These are phyloP conservation scores for Copromyces sp. DNA, from an alignment of 495 filamentous ascomycete species.

Conservation along the genomic window DNA sequence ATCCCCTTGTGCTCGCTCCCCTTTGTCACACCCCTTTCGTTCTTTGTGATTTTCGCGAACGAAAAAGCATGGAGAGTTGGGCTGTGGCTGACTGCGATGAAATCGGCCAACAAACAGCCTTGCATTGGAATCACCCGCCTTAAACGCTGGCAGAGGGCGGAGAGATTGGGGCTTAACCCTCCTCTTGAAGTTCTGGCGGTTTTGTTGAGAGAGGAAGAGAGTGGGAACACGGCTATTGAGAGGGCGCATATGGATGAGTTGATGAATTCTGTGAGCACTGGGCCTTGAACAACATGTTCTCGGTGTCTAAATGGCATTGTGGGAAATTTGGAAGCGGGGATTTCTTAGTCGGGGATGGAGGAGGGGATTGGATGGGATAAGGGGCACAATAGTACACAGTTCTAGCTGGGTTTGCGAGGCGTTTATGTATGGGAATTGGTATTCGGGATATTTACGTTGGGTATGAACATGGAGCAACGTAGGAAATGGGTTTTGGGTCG, in stretches of 20 bases:
- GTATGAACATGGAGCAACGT: not conserved
- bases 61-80: not conserved
- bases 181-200: conserved; percentile 90
- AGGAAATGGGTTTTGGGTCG: not conserved
- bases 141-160: conserved; percentile 81
- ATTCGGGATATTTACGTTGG: not conserved
- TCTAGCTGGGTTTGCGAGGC: not conserved
- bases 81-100: not conserved
- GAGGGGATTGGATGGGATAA: not conserved
- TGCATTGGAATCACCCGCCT: conserved; percentile 75
- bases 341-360: not conserved
- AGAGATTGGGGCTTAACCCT: conserved; percentile 67
- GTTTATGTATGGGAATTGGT: not conserved
- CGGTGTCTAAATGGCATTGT: not conserved
- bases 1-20: not conserved
- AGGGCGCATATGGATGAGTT: conserved; percentile 73
- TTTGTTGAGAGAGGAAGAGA: conserved; percentile 58
- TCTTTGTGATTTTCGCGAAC: not conserved
- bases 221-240: conserved; percentile 38
- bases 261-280: conserved; percentile 42
- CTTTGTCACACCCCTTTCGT: not conserved
- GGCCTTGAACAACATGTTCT: conserved; percentile 2
- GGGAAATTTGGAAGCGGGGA: not conserved
- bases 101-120: conserved; percentile 47
- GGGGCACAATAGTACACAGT: not conserved